Conservation (phyloP, 2,329 filamentous ascomycete species). For the Neoscytalidium dimidiatum region DNA sequence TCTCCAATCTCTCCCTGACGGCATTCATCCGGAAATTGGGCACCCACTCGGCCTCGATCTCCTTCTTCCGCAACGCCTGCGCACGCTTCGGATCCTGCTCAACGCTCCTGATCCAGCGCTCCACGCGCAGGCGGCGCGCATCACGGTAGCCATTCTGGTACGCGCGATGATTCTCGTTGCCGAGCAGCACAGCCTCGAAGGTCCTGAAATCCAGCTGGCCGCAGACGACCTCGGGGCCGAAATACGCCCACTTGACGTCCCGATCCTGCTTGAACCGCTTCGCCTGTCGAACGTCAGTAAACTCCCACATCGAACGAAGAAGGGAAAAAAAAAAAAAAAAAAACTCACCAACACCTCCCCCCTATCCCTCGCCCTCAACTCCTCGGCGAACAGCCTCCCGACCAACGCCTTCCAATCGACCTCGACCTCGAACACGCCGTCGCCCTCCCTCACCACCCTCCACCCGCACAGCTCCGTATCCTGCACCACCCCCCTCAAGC, state of each 20-base stretch:
- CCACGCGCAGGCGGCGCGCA: neutral
- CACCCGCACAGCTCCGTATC: neutral
- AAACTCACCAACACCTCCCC: neutral
- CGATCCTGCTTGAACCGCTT: neutral
- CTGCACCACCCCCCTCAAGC: conserved; percentile 1
- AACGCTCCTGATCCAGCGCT: neutral
- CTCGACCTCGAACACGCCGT: neutral
- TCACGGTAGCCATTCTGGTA: conserved; percentile 3
- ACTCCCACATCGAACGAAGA: no score
- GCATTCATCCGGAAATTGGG: conserved; percentile 6
- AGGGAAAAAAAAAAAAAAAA: neutral
- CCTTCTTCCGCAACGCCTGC: neutral
- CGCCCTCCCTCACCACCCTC: neutral
- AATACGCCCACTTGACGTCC: neutral
- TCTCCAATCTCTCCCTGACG: neutral
- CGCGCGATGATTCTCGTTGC: neutral
- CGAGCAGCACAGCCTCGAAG: neutral
- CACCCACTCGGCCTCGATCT: neutral
- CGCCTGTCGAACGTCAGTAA: neutral
- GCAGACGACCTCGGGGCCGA: neutral
- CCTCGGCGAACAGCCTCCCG: neutral
- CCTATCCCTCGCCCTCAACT: neutral
- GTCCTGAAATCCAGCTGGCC: neutral
- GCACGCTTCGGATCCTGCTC: neutral
- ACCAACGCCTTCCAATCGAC: neutral